Conservation (phyloP, 2,329 filamentous ascomycete species). For the Trichoderma citrinoviride region DNA sequence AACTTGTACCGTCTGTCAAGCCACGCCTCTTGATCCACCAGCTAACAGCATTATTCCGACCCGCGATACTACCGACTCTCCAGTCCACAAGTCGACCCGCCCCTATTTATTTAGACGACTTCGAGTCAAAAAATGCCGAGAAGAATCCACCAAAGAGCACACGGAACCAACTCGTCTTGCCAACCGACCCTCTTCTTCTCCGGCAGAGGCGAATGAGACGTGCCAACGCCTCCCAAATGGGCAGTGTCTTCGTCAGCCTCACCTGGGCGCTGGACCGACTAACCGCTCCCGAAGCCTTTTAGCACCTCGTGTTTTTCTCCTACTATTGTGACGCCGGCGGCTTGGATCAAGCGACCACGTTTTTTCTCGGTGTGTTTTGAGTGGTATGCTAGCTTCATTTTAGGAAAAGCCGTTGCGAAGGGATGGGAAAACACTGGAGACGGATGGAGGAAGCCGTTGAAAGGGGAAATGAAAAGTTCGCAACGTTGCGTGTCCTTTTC, state of each 20-base stretch:
- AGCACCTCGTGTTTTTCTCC: neutral
- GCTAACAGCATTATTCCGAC: neutral
- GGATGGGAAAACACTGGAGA: slow-evolving; percentile 7
- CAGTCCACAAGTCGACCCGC: neutral
- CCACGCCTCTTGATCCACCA: neutral
- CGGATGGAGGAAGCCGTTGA: neutral
- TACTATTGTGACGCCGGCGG: slow-evolving; percentile 1
- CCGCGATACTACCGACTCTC: neutral
- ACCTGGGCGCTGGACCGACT: neutral
- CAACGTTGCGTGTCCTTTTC: slow-evolving; percentile 14
- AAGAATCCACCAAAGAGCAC: neutral
- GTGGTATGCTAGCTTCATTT: slow-evolving; percentile 9
- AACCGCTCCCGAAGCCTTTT: neutral
- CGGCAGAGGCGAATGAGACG: slow-evolving; percentile 12
- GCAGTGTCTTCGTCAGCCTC: slow-evolving; percentile 14
- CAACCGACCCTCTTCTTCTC: neutral
- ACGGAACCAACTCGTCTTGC: neutral
- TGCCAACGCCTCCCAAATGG: slow-evolving; percentile 16
- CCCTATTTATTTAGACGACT: neutral
- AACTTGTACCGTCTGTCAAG: neutral
- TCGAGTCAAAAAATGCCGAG: slow-evolving; percentile 1
- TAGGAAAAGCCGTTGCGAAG: slow-evolving; percentile 11
- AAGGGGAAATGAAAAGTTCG: slow-evolving; percentile 7
- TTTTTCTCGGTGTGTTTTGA: neutral
- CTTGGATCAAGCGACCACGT: neutral